These are phyloP conservation scores for Coniochaeta prunicola DNA, from an alignment of 2,329 filamentous ascomycete species.

Conservation along the genomic window DNA sequence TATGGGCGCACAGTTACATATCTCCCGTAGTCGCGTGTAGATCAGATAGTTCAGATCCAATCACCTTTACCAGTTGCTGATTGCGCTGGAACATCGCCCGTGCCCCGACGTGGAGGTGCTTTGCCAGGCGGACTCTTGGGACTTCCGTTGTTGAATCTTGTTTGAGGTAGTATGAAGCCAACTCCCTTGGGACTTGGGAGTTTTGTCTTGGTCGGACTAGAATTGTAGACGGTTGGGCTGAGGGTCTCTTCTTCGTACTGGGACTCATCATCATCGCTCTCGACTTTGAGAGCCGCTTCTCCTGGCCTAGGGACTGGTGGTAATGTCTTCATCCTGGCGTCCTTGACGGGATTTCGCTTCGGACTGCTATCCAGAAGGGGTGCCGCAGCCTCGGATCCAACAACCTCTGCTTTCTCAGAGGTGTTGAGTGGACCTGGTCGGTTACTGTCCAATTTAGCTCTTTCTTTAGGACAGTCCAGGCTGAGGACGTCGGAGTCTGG, in stretches of 20 bases:
- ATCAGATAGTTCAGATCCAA: constrained; percentile 20
- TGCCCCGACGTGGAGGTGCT: constrained; percentile 8
- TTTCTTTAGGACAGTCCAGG: constrained; percentile 24
- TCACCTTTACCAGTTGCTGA: constrained; percentile 14
- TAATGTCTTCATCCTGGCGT: constrained; percentile 27
- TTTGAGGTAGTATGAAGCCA: constrained; percentile 26
- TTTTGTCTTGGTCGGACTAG: constrained; percentile 26
- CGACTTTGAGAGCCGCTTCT: constrained; percentile 3
- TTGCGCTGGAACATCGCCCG: constrained; percentile 9
- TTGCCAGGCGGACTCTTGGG: constrained; percentile 7
- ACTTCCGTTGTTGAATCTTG: constrained; percentile 9
- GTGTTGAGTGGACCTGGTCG: constrained; percentile 24
- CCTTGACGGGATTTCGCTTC: constrained; percentile 19
- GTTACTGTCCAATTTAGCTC: constrained; percentile 8
- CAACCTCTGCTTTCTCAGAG: background rate
- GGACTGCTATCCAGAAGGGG: constrained; percentile 6
- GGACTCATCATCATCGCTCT: constrained; percentile 12
- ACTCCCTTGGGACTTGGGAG: constrained; percentile 36
- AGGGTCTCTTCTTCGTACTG: constrained; percentile 27
- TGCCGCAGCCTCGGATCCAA: background rate
- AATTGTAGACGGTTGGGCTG: constrained; percentile 45
- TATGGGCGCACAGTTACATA: background rate
- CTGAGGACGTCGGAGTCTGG: constrained; percentile 27
- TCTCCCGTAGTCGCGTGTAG: background rate
- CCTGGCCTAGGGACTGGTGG: constrained; percentile 27